phyloP scores from a whole-genome alignment of 805 yeast species.

The Danielia reshetovae region DNA sequence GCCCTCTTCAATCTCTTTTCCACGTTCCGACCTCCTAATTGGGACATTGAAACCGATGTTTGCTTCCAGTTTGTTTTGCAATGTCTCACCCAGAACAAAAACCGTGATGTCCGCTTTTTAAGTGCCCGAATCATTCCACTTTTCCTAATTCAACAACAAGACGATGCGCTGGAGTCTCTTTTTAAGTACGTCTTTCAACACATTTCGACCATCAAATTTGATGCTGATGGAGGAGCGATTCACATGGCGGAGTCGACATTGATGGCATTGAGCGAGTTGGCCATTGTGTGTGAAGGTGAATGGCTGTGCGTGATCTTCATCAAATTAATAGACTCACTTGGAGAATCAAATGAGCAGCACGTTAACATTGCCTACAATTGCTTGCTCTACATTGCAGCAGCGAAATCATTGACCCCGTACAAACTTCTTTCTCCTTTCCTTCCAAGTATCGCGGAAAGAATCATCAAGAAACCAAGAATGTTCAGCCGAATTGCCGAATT shows the following conservation, averaged over 20 bases:
- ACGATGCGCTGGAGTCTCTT: slow-evolving; percentile 35
- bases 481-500: slow-evolving; percentile 60
- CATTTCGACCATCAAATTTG: slow-evolving; percentile 40
- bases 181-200: slow-evolving; percentile 43
- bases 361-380: slow-evolving; percentile 67
- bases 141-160: slow-evolving; percentile 36
- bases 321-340: slow-evolving; percentile 62
- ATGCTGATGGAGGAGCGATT: slow-evolving; percentile 19
- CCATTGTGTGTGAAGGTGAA: slow-evolving; percentile 61
- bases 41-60: slow-evolving; percentile 17
- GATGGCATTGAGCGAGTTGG: slow-evolving; percentile 61
- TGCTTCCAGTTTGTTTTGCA: slow-evolving; percentile 40
- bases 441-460: slow-evolving; percentile 62
- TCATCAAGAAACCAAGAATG: slow-evolving; percentile 57
- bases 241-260: slow-evolving; percentile 58
- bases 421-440: slow-evolving; percentile 75
- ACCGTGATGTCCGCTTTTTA: slow-evolving; percentile 54
- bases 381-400: slow-evolving; percentile 53
- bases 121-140: slow-evolving; percentile 53
- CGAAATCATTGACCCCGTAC: slow-evolving; percentile 65
- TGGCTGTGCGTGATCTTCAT: slow-evolving; percentile 62
- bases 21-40: slow-evolving; percentile 48
- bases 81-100: slow-evolving; percentile 35
- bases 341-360: slow-evolving; percentile 60
- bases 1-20: slow-evolving; percentile 47